Percentiles rank a stretch among this genome's conserved stretches.
These are phyloP conservation scores for Hyphopichia fennica DNA, from an alignment of 1,139 yeast species.

Conservation along the genomic window DNA sequence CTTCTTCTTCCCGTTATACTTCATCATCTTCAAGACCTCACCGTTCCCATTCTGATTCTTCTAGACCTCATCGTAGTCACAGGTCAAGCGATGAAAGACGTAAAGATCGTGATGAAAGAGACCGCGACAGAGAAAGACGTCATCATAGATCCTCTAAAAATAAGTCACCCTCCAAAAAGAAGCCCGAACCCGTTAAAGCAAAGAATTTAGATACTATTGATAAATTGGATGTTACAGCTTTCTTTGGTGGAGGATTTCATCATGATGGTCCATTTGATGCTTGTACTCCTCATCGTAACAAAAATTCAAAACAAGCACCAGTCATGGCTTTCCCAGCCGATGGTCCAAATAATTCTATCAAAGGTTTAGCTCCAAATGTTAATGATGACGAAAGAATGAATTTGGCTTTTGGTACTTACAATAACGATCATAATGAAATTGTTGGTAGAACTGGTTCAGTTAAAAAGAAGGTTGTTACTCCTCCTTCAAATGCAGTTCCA, in stretches of 20 bases:
- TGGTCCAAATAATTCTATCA: slow-evolving; percentile 88
- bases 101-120: slow-evolving; percentile 10
- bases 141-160: slow-evolving; percentile 14
- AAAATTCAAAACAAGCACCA: slow-evolving; percentile 78
- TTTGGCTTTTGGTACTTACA: slow-evolving; percentile 58
- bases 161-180: slow-evolving; percentile 38
- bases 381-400: slow-evolving; percentile 58
- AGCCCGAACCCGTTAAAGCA: slow-evolving; percentile 45
- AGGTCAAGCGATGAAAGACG: slow-evolving; percentile 7
- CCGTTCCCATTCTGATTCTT: slow-evolving; percentile 14
- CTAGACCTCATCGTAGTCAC: slow-evolving; percentile 16
- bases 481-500: slow-evolving; percentile 6
- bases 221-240: slow-evolving; percentile 90
- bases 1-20: slow-evolving; percentile 15
- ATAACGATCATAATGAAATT: slow-evolving; percentile 36
- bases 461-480: slow-evolving; percentile 13
- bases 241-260: slow-evolving; percentile 94
- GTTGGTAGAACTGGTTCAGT: slow-evolving; percentile 28
- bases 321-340: slow-evolving; percentile 93
- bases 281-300: slow-evolving; percentile 94
- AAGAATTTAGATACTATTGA: slow-evolving; percentile 88
- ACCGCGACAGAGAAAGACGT: slow-evolving; percentile 8
- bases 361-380: slow-evolving; percentile 53
- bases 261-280: slow-evolving; percentile 99
- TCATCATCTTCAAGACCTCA: slow-evolving; percentile 11